Percentiles rank a stretch among this genome's conserved stretches.
These are phyloP conservation scores for Dactylellina cionopaga DNA, from an alignment of 2,329 filamentous ascomycete species.

Conservation along the genomic window DNA sequence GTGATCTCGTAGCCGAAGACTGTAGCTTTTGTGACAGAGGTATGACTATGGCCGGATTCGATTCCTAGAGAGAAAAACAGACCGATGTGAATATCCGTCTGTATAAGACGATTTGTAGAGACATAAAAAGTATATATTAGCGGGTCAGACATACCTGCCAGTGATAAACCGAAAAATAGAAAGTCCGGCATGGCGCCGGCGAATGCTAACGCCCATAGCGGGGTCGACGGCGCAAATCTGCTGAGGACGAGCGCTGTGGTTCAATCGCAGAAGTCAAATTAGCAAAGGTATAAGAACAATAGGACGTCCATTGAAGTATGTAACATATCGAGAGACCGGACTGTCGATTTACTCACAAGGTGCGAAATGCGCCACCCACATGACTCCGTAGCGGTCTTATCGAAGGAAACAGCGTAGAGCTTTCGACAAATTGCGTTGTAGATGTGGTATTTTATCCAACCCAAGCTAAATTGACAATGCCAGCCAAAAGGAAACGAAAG, in stretches of 20 bases:
- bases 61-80: background rate
- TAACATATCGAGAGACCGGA: background rate
- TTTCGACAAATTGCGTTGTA: conserved; percentile 8
- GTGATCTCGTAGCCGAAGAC: background rate
- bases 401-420: no score
- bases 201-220: conserved; percentile 33
- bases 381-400: no score
- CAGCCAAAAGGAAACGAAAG: no score
- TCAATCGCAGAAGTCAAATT: no score
- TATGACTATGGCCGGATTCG: conserved; percentile 4
- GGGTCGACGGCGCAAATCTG: conserved; percentile 22
- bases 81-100: background rate
- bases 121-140: background rate
- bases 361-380: conserved; percentile 35
- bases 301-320: background rate
- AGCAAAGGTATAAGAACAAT: background rate
- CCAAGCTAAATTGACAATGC: no score
- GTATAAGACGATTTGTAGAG: background rate
- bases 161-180: conserved; percentile 5
- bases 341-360: conserved; percentile 25
- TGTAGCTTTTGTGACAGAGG: background rate
- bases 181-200: conserved; percentile 28
- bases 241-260: conserved; percentile 26
- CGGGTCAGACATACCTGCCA: background rate
- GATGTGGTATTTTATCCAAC: conserved; percentile 5